Evolutionary conservation across 176 grass and related monocot genomes (phyloP).

Genomic region (Triticum turgidum): DNA sequence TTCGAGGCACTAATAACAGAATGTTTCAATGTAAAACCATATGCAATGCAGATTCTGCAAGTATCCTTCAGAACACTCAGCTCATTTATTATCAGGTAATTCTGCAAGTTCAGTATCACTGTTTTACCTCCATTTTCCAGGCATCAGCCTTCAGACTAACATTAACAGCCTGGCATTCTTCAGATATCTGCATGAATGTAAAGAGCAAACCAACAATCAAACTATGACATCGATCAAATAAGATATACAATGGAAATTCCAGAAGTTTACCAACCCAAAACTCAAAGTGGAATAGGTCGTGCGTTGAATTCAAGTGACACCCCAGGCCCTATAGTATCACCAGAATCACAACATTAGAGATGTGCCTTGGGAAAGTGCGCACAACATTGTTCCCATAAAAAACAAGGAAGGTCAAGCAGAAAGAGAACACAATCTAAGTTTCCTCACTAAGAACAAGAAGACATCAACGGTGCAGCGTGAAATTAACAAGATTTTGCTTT

Average conservation of each 20-base stretch:
- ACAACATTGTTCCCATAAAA: neutral
- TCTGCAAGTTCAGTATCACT: neutral
- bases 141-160: slow-evolving; percentile 68
- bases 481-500: neutral
- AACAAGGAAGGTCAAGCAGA: neutral
- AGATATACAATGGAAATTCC: slow-evolving; percentile 21
- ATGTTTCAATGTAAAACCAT: slow-evolving; percentile 6
- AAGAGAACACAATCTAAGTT: neutral
- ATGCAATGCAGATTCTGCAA: neutral
- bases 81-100: neutral
- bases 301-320: slow-evolving; percentile 79
- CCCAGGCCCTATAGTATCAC: slow-evolving; percentile 69
- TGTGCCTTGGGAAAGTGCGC: neutral
- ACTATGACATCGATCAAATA: slow-evolving; percentile 17
- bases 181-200: slow-evolving; percentile 62
- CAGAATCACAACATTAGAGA: slow-evolving; percentile 30
- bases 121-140: slow-evolving; percentile 75
- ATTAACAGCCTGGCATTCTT: slow-evolving; percentile 82
- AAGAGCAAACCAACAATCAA: slow-evolving; percentile 27
- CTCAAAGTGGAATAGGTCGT: slow-evolving; percentile 89
- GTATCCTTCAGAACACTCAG: neutral
- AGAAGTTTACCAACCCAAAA: slow-evolving; percentile 90
- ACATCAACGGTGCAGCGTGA: neutral
- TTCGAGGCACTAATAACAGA: neutral
- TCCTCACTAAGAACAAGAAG: neutral